phyloP scores from a whole-genome alignment of 805 yeast species.

The Vanderwaltozyma polyspora region DNA sequence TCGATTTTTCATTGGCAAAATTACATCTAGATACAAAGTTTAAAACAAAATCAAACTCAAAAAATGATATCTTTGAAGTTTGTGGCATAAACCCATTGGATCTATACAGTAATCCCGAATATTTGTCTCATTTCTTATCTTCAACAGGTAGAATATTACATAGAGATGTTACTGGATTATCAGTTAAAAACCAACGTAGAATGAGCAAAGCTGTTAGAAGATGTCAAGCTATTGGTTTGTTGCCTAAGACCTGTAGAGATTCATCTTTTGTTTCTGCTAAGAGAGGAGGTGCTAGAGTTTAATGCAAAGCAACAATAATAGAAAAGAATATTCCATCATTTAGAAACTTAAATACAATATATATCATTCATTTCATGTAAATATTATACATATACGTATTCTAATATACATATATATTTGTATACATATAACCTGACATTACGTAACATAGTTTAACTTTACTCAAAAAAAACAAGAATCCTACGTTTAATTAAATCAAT shows the following conservation, averaged over 20 bases:
- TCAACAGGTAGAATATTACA: conserved; percentile 70
- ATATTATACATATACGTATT: conserved; percentile 1
- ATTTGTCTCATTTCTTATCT: conserved; percentile 53
- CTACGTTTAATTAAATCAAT: conserved; percentile 1
- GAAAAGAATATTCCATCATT: no score
- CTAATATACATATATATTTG: no score
- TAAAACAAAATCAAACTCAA: conserved; percentile 14
- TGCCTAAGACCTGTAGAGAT: conserved; percentile 65
- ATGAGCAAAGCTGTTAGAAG: conserved; percentile 70
- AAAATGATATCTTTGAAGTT: conserved; percentile 30
- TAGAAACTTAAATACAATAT: background rate
- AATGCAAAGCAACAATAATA: no score
- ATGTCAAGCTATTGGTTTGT: conserved; percentile 67
- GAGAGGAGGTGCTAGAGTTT: no score
- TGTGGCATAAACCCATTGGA: conserved; percentile 55
- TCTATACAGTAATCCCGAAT: conserved; percentile 60
- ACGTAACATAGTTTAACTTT: no score
- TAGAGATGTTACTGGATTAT: conserved; percentile 59
- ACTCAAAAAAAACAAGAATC: no score
- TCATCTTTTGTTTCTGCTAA: no score
- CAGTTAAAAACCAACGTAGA: conserved; percentile 53
- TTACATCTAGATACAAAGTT: conserved; percentile 38
- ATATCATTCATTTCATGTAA: background rate
- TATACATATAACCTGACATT: no score
- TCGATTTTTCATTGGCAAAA: conserved; percentile 60